Evolutionary conservation across 257 asterid genomes (phyloP).

Genomic region (Solanum peruvianum): DNA sequence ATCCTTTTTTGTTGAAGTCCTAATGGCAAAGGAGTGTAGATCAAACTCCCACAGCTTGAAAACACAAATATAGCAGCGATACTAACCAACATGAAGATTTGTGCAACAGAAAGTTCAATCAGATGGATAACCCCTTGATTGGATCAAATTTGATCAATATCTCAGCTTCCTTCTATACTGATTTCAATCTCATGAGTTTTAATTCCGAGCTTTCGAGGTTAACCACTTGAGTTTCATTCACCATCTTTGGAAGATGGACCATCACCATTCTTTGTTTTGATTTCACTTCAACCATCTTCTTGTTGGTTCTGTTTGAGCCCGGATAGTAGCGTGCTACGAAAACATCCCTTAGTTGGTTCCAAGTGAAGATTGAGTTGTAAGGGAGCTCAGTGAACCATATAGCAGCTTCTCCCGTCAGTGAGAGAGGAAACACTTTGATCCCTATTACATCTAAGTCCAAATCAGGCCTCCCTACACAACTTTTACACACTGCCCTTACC

Average conservation of each 20-base stretch:
- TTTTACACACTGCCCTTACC: no score
- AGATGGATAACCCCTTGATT: not conserved
- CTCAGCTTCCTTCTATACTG: conserved; percentile 16
- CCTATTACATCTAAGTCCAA: no score
- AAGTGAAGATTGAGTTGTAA: no score
- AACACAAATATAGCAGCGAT: not conserved
- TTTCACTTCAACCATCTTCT: conserved; percentile 1
- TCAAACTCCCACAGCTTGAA: not conserved
- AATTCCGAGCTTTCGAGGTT: conserved; percentile 12
- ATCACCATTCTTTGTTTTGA: conserved; percentile 7
- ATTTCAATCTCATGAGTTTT: conserved; percentile 18
- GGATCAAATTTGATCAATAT: conserved; percentile 20
- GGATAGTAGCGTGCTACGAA: no score
- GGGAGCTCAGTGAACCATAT: no score
- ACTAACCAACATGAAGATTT: not conserved
- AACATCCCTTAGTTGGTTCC: no score
- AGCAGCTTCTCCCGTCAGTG: no score
- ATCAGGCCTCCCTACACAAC: no score
- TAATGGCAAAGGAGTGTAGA: no score
- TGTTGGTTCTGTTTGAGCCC: not conserved
- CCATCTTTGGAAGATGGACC: conserved; percentile 17
- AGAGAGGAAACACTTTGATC: no score
- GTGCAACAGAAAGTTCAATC: not conserved
- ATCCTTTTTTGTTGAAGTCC: no score
- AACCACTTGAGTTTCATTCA: conserved; percentile 21